A percentile compares a stretch with the other conserved stretches of the same genome.
These are phyloP conservation scores for Phytophthora capsici DNA, from an alignment of 352 stramenopile genomes.

Conservation along the genomic window DNA sequence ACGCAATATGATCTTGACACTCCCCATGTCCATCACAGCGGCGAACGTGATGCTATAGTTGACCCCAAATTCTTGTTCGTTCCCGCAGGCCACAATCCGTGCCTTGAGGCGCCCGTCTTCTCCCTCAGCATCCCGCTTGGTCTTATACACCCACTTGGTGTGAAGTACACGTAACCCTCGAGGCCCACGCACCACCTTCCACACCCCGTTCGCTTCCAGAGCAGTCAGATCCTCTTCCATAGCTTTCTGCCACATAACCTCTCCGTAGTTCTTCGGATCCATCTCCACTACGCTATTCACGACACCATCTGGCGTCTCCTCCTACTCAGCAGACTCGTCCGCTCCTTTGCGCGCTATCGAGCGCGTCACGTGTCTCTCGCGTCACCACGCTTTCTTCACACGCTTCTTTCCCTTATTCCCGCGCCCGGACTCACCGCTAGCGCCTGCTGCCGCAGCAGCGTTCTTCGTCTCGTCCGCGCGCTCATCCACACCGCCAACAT, in stretches of 20 bases:
- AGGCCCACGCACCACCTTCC: neutral
- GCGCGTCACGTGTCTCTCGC: no score
- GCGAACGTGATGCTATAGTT: conserved; percentile 10
- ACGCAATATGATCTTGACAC: neutral
- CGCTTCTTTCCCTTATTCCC: no score
- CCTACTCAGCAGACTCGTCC: no score
- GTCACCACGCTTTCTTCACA: no score
- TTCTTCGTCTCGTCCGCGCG: no score
- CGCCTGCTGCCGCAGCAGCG: no score
- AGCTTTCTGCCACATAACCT: neutral
- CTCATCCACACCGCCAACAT: no score
- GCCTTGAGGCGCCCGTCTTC: conserved; percentile 22
- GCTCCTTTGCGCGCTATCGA: no score
- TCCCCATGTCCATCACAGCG: conserved; percentile 2
- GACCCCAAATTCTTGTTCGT: conserved; percentile 24
- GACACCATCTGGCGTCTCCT: no score
- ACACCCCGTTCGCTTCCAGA: neutral
- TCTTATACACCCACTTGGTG: conserved; percentile 39
- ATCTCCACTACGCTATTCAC: no score
- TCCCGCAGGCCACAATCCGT: conserved; percentile 24
- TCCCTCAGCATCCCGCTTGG: conserved; percentile 17
- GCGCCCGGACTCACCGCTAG: no score
- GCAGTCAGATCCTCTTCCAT: neutral
- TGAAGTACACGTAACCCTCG: conserved; percentile 3
- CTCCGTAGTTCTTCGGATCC: no score